Evolutionary conservation across 2,329 filamentous ascomycete species (phyloP), one percentile per base, ranked within the genome.

Genomic region (Penicillium sp.): DNA sequence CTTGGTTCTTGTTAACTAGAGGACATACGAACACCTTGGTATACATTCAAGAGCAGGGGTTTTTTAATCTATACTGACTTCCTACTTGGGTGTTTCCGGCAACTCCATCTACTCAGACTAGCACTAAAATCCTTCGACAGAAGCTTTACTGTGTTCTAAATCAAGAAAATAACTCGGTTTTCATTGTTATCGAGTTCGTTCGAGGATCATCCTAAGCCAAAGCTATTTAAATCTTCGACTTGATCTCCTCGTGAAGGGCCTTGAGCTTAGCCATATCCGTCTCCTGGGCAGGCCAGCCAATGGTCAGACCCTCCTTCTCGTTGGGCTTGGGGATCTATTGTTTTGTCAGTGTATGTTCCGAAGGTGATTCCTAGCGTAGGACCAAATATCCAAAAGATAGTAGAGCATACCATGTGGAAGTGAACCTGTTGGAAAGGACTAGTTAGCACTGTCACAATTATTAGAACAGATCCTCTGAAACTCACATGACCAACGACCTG

Each of bases 311-410:
- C 73, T 97, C 90, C 36, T 81, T 70, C 68, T 87, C 80, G 69
- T 91, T 95, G 50, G 94, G 93, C 82, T 99, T 99, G 36, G 94
- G 94, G 61, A 99, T 99, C 89, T 91, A 64, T 50, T 27, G 23
- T 8, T 7, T 39, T 23, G 58, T 51, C 19, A 63, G 54, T 44
- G 57, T 36, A 34, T 25, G 29, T 38, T 7, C 38, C 8, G n/a
- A 44, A n/a, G 4, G 10, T 6, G 11, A 41, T 11, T 23, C n/a
- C 38, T 8, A 27, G 10, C 5, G 2, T 23, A 13, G 13, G 11
- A 25, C 25, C 23, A 15, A 16, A 34, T 25, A 31, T 46, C 27
- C 23, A 27, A 31, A 29, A 8, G 15, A 29, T n/a, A 41, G 25
- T 33, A 19, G 16, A 21, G 67, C 81, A 63, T 83, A 91, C 89